These are phyloP conservation scores for Moesziomyces antarcticus DNA, from an alignment of 1,284 basidiomycete genomes.

Conservation along the genomic window DNA sequence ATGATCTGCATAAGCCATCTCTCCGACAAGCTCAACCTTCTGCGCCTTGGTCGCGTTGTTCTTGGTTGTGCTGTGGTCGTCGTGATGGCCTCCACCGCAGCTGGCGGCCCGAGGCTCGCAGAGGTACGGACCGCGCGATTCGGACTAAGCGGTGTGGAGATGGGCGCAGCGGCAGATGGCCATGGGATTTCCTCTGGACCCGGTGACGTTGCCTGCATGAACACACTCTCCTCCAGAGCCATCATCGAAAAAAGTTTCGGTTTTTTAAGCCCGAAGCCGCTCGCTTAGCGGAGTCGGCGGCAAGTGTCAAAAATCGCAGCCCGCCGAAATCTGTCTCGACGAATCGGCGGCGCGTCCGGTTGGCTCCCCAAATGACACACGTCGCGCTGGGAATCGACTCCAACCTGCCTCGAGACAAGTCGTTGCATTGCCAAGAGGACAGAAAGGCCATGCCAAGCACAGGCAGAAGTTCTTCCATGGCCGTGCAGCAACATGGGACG, in stretches of 20 bases:
- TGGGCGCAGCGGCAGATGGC: slow-evolving; percentile 11
- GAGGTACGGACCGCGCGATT: neutral
- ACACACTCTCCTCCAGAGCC: neutral
- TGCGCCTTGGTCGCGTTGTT: too few relatives aligned
- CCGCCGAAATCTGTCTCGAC: slow-evolving; percentile 1
- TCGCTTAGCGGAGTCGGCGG: slow-evolving; percentile 13
- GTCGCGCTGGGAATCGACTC: too few relatives aligned
- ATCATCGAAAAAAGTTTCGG: slow-evolving; percentile 2
- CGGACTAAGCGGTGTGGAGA: neutral
- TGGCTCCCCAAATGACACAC: slow-evolving; percentile 1
- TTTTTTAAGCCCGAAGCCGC: slow-evolving; percentile 2
- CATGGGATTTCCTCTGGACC: neutral
- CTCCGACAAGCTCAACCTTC: too few relatives aligned
- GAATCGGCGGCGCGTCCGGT: slow-evolving; percentile 18
- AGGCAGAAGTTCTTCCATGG: too few relatives aligned
- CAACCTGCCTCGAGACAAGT: too few relatives aligned
- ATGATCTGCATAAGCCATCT: too few relatives aligned
- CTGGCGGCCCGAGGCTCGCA: neutral
- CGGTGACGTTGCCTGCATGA: slow-evolving; percentile 21
- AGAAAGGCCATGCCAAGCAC: too few relatives aligned
- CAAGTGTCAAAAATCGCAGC: slow-evolving; percentile 9
- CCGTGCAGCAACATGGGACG: too few relatives aligned
- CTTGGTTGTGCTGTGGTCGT: too few relatives aligned
- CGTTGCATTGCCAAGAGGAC: too few relatives aligned
- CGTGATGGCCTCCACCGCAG: too few relatives aligned